These are phyloP conservation scores for Senecio squalidus DNA, from an alignment of 140 eudicot species.

Conservation along the genomic window DNA sequence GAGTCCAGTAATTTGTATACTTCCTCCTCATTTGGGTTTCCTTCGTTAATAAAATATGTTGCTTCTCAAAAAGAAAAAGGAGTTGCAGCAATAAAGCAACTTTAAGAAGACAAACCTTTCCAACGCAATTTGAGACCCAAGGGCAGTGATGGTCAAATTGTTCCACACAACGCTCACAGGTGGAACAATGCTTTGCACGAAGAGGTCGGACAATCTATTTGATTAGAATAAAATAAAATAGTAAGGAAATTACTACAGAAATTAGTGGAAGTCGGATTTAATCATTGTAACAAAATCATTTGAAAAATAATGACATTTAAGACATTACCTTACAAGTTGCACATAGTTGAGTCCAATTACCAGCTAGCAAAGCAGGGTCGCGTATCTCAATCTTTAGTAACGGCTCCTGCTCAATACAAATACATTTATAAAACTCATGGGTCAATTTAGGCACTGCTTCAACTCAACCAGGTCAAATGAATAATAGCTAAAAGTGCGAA, in stretches of 20 bases:
- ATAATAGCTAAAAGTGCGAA: no score
- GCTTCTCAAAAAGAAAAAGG: not conserved
- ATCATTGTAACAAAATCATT: not conserved
- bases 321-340: slow-evolving; percentile 89
- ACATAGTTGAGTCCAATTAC: slow-evolving; percentile 98
- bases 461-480: no score
- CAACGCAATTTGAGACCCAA: slow-evolving; percentile 94
- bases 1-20: no score
- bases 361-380: slow-evolving; percentile 88
- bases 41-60: no score
- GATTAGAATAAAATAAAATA: not conserved
- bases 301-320: not conserved
- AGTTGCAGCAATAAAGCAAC: not conserved
- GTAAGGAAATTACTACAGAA: not conserved
- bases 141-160: slow-evolving; percentile 99
- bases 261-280: not conserved
- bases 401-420: slow-evolving; percentile 63
- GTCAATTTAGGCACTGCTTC: no score
- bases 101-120: slow-evolving; percentile 52
- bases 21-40: no score
- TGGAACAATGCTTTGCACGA: slow-evolving; percentile 94
- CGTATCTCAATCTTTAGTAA: slow-evolving; percentile 69
- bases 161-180: slow-evolving; percentile 96
- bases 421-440: not conserved
- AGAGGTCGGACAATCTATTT: slow-evolving; percentile 88